Percentiles rank a stretch among this genome's conserved stretches.
Conservation (phyloP, 2,329 filamentous ascomycete genomes). For the Cercospora beticola region DNA sequence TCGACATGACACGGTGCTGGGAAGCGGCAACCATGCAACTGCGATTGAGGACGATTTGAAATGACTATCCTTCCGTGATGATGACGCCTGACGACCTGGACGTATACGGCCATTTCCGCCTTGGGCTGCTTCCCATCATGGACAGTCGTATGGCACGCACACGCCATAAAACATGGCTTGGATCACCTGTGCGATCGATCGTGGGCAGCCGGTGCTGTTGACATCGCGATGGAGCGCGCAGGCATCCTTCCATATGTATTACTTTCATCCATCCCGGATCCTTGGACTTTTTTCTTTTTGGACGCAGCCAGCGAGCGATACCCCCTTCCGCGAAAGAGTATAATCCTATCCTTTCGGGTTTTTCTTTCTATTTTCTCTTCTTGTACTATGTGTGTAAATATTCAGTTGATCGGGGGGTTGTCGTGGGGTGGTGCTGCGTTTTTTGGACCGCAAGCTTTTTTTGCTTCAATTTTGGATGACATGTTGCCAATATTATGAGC, state of each 20-base stretch:
- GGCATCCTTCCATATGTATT: background rate
- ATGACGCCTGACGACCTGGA: constrained; percentile 17
- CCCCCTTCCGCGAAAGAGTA: constrained; percentile 8
- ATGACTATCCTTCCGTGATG: constrained; percentile 12
- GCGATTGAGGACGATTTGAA: constrained; percentile 8
- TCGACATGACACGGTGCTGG: constrained; percentile 23
- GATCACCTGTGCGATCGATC: background rate
- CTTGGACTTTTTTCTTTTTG: background rate
- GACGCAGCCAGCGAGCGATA: constrained; percentile 8
- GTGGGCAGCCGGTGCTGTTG: background rate
- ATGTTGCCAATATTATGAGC: background rate
- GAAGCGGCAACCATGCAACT: constrained; percentile 12
- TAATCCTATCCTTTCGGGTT: background rate
- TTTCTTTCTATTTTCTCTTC: background rate
- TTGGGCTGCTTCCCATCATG: constrained; percentile 8
- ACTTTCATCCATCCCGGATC: background rate
- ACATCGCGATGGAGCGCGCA: background rate
- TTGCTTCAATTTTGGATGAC: background rate
- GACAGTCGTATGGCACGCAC: constrained; percentile 3
- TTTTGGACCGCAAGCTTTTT: background rate
- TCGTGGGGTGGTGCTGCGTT: background rate
- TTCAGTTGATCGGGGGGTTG: background rate
- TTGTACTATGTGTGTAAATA: constrained; percentile 5
- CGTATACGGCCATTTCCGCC: constrained; percentile 9
- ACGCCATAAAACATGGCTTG: background rate